A percentile compares a stretch with the other conserved stretches of the same genome.
Evolutionary conservation across 2,329 filamentous ascomycete genomes (phyloP).

Genomic region (Colletotrichum scovillei): DNA sequence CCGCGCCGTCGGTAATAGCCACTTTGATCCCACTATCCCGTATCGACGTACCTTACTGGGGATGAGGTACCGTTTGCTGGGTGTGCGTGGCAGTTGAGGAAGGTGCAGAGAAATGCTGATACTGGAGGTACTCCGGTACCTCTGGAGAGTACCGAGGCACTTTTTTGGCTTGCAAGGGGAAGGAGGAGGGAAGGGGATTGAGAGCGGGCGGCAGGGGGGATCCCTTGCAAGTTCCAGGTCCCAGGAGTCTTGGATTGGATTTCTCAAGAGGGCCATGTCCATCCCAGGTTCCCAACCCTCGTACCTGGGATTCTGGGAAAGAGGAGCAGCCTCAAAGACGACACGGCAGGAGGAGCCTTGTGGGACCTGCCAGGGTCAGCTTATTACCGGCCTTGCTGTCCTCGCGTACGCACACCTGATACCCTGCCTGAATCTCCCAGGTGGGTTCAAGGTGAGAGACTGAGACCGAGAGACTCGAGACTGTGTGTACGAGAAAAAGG

Average conservation of each 20-base stretch:
- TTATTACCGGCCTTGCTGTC: neutral
- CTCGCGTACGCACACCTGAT: constrained; percentile 18
- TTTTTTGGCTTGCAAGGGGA: neutral
- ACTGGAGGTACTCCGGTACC: neutral
- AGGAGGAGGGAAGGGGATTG: neutral
- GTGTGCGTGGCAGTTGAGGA: neutral
- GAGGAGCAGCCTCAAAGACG: neutral
- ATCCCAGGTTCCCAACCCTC: neutral
- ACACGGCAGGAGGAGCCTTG: neutral
- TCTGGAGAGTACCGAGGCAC: neutral
- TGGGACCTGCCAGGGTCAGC: neutral
- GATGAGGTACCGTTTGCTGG: neutral
- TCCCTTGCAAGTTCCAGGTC: constrained; percentile 17
- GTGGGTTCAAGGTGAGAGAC: constrained; percentile 10
- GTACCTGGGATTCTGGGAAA: constrained; percentile 3
- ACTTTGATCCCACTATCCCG: neutral
- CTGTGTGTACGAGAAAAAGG: neutral
- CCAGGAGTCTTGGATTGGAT: constrained; percentile 6
- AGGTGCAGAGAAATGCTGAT: too few species aligned
- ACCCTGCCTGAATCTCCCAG: constrained; percentile 20
- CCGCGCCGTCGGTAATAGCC: constrained; percentile 29
- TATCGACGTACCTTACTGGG: neutral
- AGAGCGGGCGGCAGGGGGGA: constrained; percentile 4
- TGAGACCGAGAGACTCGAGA: neutral
- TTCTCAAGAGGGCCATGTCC: neutral